Base-by-base conservation (phyloP, 495 filamentous ascomycete species). In the Diplogelasinospora grovesii region DNA sequence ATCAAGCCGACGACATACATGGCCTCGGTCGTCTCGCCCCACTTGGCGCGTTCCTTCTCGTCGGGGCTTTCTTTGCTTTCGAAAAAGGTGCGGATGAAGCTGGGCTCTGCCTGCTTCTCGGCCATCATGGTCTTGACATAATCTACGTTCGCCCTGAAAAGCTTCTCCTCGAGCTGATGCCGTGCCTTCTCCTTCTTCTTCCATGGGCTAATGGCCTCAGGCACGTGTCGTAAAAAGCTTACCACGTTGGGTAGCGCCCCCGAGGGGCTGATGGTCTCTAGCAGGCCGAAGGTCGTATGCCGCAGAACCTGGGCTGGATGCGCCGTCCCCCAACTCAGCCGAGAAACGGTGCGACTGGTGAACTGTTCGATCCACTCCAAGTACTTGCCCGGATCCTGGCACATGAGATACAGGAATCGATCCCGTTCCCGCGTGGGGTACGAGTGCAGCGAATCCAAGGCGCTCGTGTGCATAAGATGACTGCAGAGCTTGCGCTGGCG, bases 401-500 rank as follows among this genome's bases (percentile, higher is more conserved):
- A 62, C 45, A 65, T 61, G 18, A 62, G 59, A 39, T 65, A 73
- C 1, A 79, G 54, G 40, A 79, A 69, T 8, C 74, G 69, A 45
- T 74, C 68, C 13, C 73, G 60, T 56, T 81, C 76, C 21, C 62
- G 53, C 10, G 69, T 58, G 1, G 75, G 75, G 43, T 78, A 79
- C 8, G 53, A 47, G 51, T 77, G 65, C 14, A 77, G 63, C 5
- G 50, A 52, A 2, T 53, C 56, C 14, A 66, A 62, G 11, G 66
- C 56, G 14, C 67, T 66, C 16, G 59, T 52, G 16, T 59, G 54
- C 74, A 81, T 78, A 10, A 79, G 61, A 45, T 71, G 63, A 35
- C 68, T 69, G 44, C 71, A 74, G n/a, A 78, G 71, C 53, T 71
- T 77, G 4, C 75, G 60, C 46, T 81, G 77, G 13, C 75, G 65